phyloP scores from a whole-genome alignment of 75 land plant genomes.

The Isoetes taiwanensis region DNA sequence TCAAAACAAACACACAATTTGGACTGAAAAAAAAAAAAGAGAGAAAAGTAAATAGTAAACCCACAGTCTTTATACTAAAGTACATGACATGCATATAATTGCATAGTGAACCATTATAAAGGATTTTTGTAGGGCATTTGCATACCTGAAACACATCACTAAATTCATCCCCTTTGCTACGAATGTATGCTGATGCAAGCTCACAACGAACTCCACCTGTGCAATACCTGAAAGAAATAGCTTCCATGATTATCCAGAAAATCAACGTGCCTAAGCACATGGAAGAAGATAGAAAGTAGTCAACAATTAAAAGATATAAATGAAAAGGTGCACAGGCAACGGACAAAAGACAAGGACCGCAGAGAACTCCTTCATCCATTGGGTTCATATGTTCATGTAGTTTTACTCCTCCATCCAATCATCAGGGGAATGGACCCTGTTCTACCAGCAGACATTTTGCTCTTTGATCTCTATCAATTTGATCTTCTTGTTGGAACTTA shows the following conservation, averaged over 20 bases:
- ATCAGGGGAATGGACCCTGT: too few species aligned
- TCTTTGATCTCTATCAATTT: too few species aligned
- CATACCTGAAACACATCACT: constrained; percentile 85
- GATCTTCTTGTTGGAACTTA: too few species aligned
- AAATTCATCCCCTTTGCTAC: constrained; percentile 74
- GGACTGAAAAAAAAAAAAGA: neutral
- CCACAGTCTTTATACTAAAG: neutral
- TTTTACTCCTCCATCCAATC: too few species aligned
- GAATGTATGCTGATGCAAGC: constrained; percentile 86
- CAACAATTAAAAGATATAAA: neutral
- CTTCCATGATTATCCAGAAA: too few species aligned
- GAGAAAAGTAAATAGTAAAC: neutral
- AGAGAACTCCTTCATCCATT: too few species aligned
- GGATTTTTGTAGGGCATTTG: neutral
- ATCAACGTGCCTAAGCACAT: neutral
- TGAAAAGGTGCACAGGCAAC: neutral
- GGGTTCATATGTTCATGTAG: too few species aligned
- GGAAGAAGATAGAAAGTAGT: neutral
- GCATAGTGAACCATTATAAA: neutral
- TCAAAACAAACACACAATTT: too few species aligned
- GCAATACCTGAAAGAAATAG: constrained; percentile 91
- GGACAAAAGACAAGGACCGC: too few species aligned
- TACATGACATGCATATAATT: neutral
- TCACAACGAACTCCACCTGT: constrained; percentile 98
- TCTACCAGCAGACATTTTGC: too few species aligned